Evolutionary conservation across 371 early-diverging fungal genomes (phyloP).

Genomic region (Mycotypha africana): DNA sequence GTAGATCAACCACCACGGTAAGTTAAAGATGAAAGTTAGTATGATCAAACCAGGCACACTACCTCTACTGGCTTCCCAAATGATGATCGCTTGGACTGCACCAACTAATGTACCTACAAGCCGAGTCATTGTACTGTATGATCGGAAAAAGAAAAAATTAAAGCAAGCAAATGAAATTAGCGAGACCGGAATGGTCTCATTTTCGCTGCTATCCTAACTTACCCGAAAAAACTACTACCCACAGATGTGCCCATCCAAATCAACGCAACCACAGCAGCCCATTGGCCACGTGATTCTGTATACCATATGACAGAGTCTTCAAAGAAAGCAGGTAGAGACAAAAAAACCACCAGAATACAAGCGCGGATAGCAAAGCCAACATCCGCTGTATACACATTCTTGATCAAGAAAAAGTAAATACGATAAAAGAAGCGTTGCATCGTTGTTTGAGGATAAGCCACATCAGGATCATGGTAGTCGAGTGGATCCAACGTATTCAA

Average conservation of each 20-base stretch:
- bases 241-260: constrained; percentile 50
- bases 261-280: constrained; percentile 40
- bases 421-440: constrained; percentile 25
- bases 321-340: constrained; percentile 34
- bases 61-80: constrained; percentile 36
- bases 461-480: constrained; percentile 41
- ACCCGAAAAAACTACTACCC: constrained; percentile 46
- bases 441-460: constrained; percentile 27
- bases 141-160: not conserved
- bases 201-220: no score
- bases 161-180: not conserved
- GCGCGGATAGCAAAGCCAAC: constrained; percentile 33
- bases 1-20: constrained; percentile 40
- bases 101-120: constrained; percentile 39
- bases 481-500: constrained; percentile 19
- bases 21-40: constrained; percentile 27
- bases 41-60: constrained; percentile 23
- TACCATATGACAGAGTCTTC: constrained; percentile 31
- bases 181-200: no score
- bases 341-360: constrained; percentile 21
- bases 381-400: constrained; percentile 30
- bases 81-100: constrained; percentile 25
- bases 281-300: constrained; percentile 30
- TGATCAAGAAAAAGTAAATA: constrained; percentile 17
- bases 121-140: constrained; percentile 32